Evolutionary conservation across 345 rosid genomes (phyloP).

Genomic region (Fremontodendron californicum): DNA sequence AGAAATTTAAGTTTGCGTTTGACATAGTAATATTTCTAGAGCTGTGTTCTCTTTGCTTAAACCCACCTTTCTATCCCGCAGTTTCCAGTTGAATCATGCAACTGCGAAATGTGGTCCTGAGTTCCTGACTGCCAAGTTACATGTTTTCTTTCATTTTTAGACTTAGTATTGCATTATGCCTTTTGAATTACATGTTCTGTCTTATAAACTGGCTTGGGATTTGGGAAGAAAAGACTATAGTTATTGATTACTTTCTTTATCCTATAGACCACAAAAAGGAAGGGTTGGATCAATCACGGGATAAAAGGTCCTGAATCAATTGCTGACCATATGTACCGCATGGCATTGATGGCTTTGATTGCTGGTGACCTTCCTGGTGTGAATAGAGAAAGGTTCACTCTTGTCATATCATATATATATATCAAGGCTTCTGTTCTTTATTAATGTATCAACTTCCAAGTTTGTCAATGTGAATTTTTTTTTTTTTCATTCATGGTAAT

Average conservation of each 20-base stretch:
- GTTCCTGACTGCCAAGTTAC: neutral
- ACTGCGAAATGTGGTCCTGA: neutral
- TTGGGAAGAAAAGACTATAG: neutral
- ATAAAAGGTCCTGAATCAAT: conserved; percentile 80
- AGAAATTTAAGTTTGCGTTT: neutral
- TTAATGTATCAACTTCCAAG: neutral
- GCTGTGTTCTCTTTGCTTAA: neutral
- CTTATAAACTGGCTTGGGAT: neutral
- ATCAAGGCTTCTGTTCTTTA: neutral
- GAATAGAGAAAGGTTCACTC: conserved; percentile 63
- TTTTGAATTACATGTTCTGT: neutral
- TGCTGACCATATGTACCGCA: conserved; percentile 94
- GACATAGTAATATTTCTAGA: neutral
- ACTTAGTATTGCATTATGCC: neutral
- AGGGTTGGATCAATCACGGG: conserved; percentile 92
- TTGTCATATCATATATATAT: neutral
- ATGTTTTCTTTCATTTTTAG: neutral
- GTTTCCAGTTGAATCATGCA: neutral
- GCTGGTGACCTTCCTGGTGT: conserved; percentile 72
- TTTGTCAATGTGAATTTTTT: neutral
- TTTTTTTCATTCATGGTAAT: neutral
- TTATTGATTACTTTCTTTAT: neutral
- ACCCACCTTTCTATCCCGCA: neutral
- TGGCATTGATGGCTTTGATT: conserved; percentile 87
- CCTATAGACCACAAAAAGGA: conserved; percentile 79